phyloP scores from a whole-genome alignment of 78 protist species.

The Blattamonas nauphoetae region DNA sequence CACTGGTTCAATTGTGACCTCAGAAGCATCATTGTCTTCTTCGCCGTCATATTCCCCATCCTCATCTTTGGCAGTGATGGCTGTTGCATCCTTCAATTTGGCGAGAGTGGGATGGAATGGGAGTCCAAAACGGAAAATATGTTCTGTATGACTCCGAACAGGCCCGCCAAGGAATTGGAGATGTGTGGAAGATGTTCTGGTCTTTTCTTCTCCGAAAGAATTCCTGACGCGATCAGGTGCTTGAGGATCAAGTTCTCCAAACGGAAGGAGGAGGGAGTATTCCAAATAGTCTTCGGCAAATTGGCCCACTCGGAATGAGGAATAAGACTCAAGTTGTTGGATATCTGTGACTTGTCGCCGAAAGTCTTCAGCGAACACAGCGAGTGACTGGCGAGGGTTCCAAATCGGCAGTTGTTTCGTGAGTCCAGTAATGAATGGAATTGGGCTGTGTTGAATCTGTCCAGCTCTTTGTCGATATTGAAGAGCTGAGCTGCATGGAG shows the following conservation, averaged over 20 bases:
- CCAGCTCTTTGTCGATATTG: not conserved
- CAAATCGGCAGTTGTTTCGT: not conserved
- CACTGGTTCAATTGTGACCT: not conserved
- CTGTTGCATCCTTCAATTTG: not conserved
- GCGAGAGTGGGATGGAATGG: not conserved
- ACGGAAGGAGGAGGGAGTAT: not conserved
- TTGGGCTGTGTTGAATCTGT: not conserved
- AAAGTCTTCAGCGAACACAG: not conserved
- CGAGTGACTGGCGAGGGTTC: not conserved
- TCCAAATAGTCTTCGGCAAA: not conserved
- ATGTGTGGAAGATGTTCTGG: not conserved
- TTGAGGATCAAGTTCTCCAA: not conserved
- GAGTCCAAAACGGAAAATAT: not conserved
- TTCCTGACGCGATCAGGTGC: not conserved
- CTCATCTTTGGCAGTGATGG: not conserved
- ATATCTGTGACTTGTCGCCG: not conserved
- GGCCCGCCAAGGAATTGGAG: not conserved
- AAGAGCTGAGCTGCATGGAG: not conserved
- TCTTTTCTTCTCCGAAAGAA: not conserved
- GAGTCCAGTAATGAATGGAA: not conserved
- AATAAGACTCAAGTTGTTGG: not conserved
- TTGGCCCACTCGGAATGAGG: not conserved
- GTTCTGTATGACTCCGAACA: no score
- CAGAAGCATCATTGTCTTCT: not conserved
- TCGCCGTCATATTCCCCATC: not conserved